Conservation (phyloP, 208 protist genomes). For the Crithidia fasciculata region DNA sequence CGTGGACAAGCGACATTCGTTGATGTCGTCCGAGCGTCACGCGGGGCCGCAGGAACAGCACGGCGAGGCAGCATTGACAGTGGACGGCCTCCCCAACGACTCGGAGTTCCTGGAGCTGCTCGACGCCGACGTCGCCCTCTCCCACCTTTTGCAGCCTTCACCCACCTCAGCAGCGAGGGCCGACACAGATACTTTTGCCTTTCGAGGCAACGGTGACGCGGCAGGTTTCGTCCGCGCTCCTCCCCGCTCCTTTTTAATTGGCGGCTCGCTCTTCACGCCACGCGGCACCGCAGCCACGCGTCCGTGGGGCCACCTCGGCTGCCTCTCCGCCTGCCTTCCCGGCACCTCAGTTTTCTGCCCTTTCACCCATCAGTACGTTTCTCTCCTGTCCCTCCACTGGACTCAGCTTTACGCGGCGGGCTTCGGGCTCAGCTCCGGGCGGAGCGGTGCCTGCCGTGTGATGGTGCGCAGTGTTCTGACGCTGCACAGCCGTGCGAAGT, state of each 20-base stretch:
- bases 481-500: slow-evolving; percentile 32
- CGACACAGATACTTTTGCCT: not conserved
- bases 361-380: slow-evolving; percentile 63
- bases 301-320: not conserved
- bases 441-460: slow-evolving; percentile 37
- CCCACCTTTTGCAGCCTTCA: slow-evolving; percentile 7
- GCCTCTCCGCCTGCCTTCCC: not conserved
- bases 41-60: not conserved
- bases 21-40: not conserved
- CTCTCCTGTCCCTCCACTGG: slow-evolving; percentile 60
- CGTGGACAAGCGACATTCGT: not conserved
- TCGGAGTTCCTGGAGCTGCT: slow-evolving; percentile 43
- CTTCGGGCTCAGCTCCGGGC: slow-evolving; percentile 37
- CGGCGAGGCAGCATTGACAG: not conserved
- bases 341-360: slow-evolving; percentile 51
- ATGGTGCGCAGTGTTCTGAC: slow-evolving; percentile 23
- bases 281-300: not conserved
- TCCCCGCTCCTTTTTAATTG: slow-evolving; percentile 44
- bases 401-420: slow-evolving; percentile 41
- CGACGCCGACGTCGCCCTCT: slow-evolving; percentile 18
- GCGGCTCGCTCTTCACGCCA: slow-evolving; percentile 47
- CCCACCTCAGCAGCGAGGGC: not conserved
- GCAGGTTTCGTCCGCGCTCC: not conserved
- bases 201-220: no score
- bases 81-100: slow-evolving; percentile 7